phyloP scores from a whole-genome alignment of 441 rosid genomes.

The Sinapis alba region DNA sequence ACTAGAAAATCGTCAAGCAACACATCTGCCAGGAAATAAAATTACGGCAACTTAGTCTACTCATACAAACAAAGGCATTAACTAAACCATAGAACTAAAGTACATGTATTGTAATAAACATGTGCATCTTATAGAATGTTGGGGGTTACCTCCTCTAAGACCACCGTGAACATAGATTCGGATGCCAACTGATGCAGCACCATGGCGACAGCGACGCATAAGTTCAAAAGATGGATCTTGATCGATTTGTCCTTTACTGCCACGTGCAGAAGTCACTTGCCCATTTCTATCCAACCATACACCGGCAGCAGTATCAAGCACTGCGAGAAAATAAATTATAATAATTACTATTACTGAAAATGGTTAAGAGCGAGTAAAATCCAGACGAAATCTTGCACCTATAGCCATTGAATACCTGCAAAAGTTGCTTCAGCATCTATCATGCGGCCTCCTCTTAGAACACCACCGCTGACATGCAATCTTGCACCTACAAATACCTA shows the following conservation, averaged over 20 bases:
- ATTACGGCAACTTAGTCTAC: background rate
- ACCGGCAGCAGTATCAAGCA: slow-evolving; percentile 99
- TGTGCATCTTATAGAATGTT: background rate
- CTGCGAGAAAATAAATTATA: slow-evolving; percentile 34
- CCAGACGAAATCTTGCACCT: too few species aligned
- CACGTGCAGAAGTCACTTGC: slow-evolving; percentile 75
- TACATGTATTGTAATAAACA: slow-evolving; percentile 10
- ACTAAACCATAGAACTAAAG: background rate
- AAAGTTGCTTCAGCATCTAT: slow-evolving; percentile 88
- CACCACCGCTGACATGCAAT: slow-evolving; percentile 97
- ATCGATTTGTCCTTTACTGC: slow-evolving; percentile 66
- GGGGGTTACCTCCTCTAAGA: slow-evolving; percentile 91
- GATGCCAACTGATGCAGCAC: slow-evolving; percentile 91
- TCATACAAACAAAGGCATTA: background rate
- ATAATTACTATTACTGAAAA: background rate
- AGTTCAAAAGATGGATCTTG: slow-evolving; percentile 79
- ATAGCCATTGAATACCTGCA: slow-evolving; percentile 75
- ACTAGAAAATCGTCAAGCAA: slow-evolving; percentile 87
- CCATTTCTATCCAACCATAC: slow-evolving; percentile 98
- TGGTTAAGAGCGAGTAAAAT: background rate
- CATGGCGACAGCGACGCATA: slow-evolving; percentile 99
- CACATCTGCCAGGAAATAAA: slow-evolving; percentile 57
- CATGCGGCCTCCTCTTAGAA: slow-evolving; percentile 84
- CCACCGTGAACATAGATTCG: slow-evolving; percentile 91
- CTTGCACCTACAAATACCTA: slow-evolving; percentile 98